Percentiles rank a stretch among this genome's conserved stretches.
Evolutionary conservation across 163 green algal genomes (phyloP).

Genomic region (Scenedesmus sp.): DNA sequence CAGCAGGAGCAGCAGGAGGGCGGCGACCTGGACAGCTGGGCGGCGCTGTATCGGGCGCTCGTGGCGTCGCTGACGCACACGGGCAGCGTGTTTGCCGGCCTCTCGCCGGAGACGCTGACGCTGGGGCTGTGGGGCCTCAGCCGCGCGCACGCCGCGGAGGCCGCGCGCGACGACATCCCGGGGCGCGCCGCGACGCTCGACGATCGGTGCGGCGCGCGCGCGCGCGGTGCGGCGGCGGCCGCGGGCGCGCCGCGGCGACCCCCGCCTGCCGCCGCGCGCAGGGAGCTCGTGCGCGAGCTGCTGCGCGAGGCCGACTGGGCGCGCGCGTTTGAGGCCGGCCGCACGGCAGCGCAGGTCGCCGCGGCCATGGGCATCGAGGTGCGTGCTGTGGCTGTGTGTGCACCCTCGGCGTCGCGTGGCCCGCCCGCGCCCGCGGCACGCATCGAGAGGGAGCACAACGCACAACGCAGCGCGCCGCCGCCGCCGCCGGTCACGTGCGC

Average conservation of each 20-base stretch:
- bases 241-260: too few relatives aligned
- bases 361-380: not conserved
- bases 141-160: slow-evolving; percentile 9
- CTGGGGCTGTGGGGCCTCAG: slow-evolving; percentile 45
- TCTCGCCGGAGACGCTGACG: slow-evolving; percentile 44
- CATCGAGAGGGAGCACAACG: too few relatives aligned
- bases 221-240: too few relatives aligned
- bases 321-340: slow-evolving; percentile 20
- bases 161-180: slow-evolving; percentile 14
- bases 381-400: not conserved
- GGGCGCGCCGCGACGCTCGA: too few relatives aligned
- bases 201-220: too few relatives aligned
- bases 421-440: too few relatives aligned
- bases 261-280: too few relatives aligned
- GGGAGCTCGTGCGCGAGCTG: not conserved
- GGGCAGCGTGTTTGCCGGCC: not conserved
- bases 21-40: slow-evolving; percentile 40
- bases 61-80: slow-evolving; percentile 1
- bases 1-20: slow-evolving; percentile 1
- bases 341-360: not conserved
- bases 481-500: not conserved
- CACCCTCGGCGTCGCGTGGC: too few relatives aligned
- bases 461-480: too few relatives aligned
- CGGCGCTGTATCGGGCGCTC: slow-evolving; percentile 29
- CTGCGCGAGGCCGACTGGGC: slow-evolving; percentile 1